Conservation (phyloP, 192 early-diverging fungal genomes). For the Dispira parvispora region DNA sequence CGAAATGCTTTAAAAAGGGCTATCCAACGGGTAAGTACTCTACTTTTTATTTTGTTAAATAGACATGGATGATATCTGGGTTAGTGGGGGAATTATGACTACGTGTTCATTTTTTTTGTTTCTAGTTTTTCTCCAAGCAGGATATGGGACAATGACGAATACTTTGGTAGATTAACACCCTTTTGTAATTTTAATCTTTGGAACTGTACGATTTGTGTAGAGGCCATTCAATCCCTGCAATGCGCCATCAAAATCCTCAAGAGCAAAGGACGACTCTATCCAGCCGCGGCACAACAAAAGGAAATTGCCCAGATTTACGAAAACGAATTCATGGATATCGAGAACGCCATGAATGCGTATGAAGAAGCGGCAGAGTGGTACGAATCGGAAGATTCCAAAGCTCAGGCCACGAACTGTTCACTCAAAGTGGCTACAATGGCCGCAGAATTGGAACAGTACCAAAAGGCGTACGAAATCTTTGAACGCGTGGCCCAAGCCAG, state of each 20-base stretch:
- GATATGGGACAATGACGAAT: too few relatives aligned
- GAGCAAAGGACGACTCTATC: slow-evolving; percentile 69
- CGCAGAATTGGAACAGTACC: slow-evolving; percentile 74
- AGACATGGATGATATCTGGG: background rate
- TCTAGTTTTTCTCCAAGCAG: too few relatives aligned
- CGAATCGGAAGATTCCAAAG: slow-evolving; percentile 72
- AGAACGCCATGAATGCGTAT: slow-evolving; percentile 74
- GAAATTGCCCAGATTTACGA: slow-evolving; percentile 89
- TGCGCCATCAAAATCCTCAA: slow-evolving; percentile 69
- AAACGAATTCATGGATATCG: slow-evolving; percentile 57
- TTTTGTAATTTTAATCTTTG: too few relatives aligned
- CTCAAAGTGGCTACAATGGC: slow-evolving; percentile 87
- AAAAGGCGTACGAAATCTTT: slow-evolving; percentile 78
- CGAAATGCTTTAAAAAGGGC: slow-evolving; percentile 79
- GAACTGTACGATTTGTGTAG: slow-evolving; percentile 13
- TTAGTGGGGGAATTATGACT: too few relatives aligned
- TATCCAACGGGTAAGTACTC: slow-evolving; percentile 44
- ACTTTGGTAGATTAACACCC: too few relatives aligned
- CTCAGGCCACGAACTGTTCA: slow-evolving; percentile 77
- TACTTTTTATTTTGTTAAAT: background rate
- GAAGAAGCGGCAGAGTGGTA: slow-evolving; percentile 88
- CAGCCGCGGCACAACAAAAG: slow-evolving; percentile 86
- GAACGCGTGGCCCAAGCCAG: slow-evolving; percentile 69
- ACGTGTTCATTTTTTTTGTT: too few relatives aligned
- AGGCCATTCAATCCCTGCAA: slow-evolving; percentile 54